Evolutionary conservation across 2,329 filamentous ascomycete species (phyloP).

Genomic region (Exophiala alcalophila): DNA sequence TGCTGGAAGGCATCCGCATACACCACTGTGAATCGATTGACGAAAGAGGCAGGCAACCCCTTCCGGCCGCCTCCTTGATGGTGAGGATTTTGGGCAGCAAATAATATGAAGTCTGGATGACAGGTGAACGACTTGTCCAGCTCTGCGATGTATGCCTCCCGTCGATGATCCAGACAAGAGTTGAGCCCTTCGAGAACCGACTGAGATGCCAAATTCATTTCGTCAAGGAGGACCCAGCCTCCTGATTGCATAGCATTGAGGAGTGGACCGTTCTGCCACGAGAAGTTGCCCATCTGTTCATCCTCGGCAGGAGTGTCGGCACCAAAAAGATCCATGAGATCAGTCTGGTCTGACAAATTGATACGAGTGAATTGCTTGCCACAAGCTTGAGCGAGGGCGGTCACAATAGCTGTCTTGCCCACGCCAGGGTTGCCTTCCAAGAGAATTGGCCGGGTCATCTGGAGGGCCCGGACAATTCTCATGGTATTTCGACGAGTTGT

Average conservation of each 20-base stretch:
- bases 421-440: conserved; percentile 97
- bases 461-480: conserved; percentile 83
- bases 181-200: conserved; percentile 95
- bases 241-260: conserved; percentile 94
- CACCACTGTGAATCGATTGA: conserved; percentile 96
- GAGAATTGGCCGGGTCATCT: conserved; percentile 84
- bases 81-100: conserved; percentile 96
- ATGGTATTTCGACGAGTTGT: conserved; percentile 89
- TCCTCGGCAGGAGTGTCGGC: conserved; percentile 94
- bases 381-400: conserved; percentile 74
- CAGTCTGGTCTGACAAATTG: conserved; percentile 96
- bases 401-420: conserved; percentile 91
- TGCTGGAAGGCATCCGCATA: conserved; percentile 87
- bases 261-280: conserved; percentile 94
- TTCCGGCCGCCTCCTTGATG: conserved; percentile 95
- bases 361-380: conserved; percentile 85
- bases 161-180: conserved; percentile 92
- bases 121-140: conserved; percentile 90
- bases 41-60: conserved; percentile 89
- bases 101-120: conserved; percentile 87
- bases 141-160: conserved; percentile 92
- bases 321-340: conserved; percentile 94
- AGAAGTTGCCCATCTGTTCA: conserved; percentile 84
- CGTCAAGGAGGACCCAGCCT: conserved; percentile 93
- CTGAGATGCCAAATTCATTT: conserved; percentile 98